Percentiles rank a stretch among this genome's conserved stretches.
Evolutionary conservation across 2,329 filamentous ascomycete species (phyloP).

Genomic region (Alternaria ethzedia): DNA sequence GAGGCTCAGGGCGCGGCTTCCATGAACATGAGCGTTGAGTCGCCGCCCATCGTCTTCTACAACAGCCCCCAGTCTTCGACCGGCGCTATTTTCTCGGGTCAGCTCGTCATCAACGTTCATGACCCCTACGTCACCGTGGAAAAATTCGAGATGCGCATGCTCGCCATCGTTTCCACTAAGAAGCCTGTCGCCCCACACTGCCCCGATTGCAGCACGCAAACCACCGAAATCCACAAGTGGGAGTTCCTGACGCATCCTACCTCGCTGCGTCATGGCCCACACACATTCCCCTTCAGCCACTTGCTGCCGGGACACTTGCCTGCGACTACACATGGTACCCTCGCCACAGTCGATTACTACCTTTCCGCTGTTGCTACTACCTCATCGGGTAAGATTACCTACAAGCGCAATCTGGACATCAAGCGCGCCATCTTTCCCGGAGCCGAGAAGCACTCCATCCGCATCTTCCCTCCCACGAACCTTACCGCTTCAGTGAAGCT

Average conservation of each 20-base stretch:
- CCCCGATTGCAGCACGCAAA: conserved; percentile 73
- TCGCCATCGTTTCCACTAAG: conserved; percentile 76
- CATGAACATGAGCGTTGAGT: conserved; percentile 74
- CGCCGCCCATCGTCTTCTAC: conserved; percentile 84
- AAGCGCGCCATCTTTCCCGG: conserved; percentile 81
- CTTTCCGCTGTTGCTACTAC: conserved; percentile 62
- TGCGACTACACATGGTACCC: conserved; percentile 75
- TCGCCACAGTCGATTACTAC: conserved; percentile 79
- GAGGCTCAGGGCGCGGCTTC: conserved; percentile 55
- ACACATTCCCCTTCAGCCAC: conserved; percentile 88
- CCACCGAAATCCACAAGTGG: conserved; percentile 79
- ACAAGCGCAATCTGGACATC: conserved; percentile 73
- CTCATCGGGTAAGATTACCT: conserved; percentile 66
- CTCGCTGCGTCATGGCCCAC: conserved; percentile 59
- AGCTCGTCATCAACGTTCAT: conserved; percentile 75
- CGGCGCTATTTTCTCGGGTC: conserved; percentile 84
- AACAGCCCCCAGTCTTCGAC: conserved; percentile 76
- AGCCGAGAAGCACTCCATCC: conserved; percentile 84
- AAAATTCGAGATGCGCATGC: conserved; percentile 74
- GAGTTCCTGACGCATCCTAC: conserved; percentile 63
- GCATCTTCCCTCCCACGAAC: conserved; percentile 95
- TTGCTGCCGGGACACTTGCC: conserved; percentile 86
- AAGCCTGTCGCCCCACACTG: conserved; percentile 83
- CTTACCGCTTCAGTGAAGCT: conserved; percentile 85
- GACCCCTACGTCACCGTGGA: conserved; percentile 70